Conservation (phyloP, 2,329 filamentous ascomycete species). For the Teratosphaeria epicoccoides region DNA sequence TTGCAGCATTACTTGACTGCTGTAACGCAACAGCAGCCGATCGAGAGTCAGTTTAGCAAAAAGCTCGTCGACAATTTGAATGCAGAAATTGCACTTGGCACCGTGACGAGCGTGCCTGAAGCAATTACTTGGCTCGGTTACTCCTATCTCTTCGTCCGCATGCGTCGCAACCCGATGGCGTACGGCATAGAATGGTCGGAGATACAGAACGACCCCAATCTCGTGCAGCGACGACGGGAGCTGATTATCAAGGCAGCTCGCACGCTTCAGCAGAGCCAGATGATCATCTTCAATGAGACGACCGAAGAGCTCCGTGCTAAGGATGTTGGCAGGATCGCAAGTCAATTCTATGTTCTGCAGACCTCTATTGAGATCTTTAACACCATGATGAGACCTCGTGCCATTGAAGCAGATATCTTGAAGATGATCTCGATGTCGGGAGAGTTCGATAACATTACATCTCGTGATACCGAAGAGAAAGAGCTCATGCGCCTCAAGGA, state of each 20-base stretch:
- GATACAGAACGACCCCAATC: conserved; percentile 72
- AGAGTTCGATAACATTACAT: conserved; percentile 95
- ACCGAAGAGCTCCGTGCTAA: conserved; percentile 91
- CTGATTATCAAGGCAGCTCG: conserved; percentile 81
- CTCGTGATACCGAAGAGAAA: conserved; percentile 77
- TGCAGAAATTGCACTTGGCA: conserved; percentile 85
- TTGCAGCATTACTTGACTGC: conserved; percentile 82
- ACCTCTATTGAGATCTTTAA: conserved; percentile 95
- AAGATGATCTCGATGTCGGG: conserved; percentile 97
- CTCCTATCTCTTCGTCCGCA: conserved; percentile 92
- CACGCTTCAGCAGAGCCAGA: conserved; percentile 83
- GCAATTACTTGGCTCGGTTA: conserved; percentile 97
- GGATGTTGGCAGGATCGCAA: conserved; percentile 91
- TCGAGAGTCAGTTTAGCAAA: conserved; percentile 90
- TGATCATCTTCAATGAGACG: conserved; percentile 96
- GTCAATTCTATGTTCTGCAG: conserved; percentile 92
- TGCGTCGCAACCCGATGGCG: conserved; percentile 80
- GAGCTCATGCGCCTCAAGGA: conserved; percentile 68
- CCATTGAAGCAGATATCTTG: conserved; percentile 83
- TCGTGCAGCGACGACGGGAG: conserved; percentile 76
- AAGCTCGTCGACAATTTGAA: conserved; percentile 96
- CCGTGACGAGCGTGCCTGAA: conserved; percentile 86
- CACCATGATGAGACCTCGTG: conserved; percentile 74
- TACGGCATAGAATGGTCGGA: conserved; percentile 96
- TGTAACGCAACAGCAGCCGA: conserved; percentile 90